A percentile compares a stretch with the other conserved stretches of the same genome.
Evolutionary conservation across 257 asterid genomes (phyloP).

Genomic region (Solanum lycopersicoides): DNA sequence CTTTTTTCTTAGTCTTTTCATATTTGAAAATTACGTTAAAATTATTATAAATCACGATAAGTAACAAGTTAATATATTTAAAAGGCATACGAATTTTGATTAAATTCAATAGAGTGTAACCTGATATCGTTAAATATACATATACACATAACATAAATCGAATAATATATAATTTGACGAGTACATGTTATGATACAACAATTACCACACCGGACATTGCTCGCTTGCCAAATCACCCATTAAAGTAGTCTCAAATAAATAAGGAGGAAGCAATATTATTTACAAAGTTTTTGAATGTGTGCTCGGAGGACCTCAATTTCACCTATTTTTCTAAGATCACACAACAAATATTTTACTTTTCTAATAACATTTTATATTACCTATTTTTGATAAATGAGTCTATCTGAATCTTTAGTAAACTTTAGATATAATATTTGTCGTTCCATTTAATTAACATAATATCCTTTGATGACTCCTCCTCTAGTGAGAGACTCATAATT

Average conservation of each 20-base stretch:
- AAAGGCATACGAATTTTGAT: slow-evolving; percentile 12
- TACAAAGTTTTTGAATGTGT: too few species aligned
- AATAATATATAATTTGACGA: neutral
- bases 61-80: too few species aligned
- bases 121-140: neutral
- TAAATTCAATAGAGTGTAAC: slow-evolving; percentile 11
- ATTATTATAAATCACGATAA: too few species aligned
- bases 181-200: neutral
- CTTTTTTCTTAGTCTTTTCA: too few species aligned
- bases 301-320: neutral
- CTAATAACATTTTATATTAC: neutral
- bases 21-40: too few species aligned
- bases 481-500: slow-evolving; percentile 64
- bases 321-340: neutral
- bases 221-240: too few species aligned
- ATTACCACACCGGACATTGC: too few species aligned
- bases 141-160: neutral
- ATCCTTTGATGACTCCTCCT: slow-evolving; percentile 67
- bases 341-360: neutral
- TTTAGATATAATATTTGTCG: too few species aligned
- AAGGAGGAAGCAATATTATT: too few species aligned
- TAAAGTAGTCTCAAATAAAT: neutral
- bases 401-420: neutral
- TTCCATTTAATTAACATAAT: slow-evolving; percentile 30
- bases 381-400: neutral